Evolutionary conservation across 2,329 filamentous ascomycete genomes (phyloP).

Genomic region (Alternaria postmessia): DNA sequence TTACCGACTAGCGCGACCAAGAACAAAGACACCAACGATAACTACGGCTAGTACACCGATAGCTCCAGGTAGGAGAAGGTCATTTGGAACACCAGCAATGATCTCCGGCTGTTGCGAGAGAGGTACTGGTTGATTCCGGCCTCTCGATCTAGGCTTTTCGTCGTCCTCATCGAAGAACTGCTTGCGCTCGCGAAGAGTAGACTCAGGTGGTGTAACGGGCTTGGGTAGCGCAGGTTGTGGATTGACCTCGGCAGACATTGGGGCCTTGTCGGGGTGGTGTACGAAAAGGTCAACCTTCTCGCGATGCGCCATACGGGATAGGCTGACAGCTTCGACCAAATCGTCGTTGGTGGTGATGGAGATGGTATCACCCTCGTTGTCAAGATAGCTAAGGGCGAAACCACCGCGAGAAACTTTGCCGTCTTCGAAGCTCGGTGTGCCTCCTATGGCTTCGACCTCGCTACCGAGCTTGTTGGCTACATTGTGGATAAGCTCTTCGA

Average conservation of each 20-base stretch:
- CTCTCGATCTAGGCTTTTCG: conserved; percentile 52
- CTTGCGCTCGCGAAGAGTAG: conserved; percentile 57
- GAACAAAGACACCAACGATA: conserved; percentile 90
- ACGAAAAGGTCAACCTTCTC: conserved; percentile 99
- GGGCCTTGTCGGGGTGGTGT: conserved; percentile 90
- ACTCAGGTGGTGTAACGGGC: conserved; percentile 62
- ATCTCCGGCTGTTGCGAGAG: conserved; percentile 72
- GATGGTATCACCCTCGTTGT: conserved; percentile 95
- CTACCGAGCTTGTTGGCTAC: conserved; percentile 85
- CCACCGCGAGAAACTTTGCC: conserved; percentile 79
- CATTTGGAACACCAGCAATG: conserved; percentile 91
- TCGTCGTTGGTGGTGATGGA: conserved; percentile 97
- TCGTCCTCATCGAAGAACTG: conserved; percentile 65
- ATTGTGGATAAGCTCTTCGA: conserved; percentile 77
- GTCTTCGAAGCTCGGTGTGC: conserved; percentile 77
- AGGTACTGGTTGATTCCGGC: conserved; percentile 55
- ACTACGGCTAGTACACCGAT: conserved; percentile 95
- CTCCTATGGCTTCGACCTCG: conserved; percentile 85
- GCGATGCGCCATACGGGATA: conserved; percentile 77
- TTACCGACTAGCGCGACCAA: conserved; percentile 69
- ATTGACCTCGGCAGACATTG: conserved; percentile 70
- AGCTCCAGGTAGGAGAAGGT: conserved; percentile 89
- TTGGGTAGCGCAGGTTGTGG: conserved; percentile 63
- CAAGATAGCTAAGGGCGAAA: conserved; percentile 93
- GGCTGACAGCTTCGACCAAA: conserved; percentile 84